Evolutionary conservation across 2,329 filamentous ascomycete genomes (phyloP), one percentile per base, ranked within the genome.

Genomic region (Macrophomina phaseolina): DNA sequence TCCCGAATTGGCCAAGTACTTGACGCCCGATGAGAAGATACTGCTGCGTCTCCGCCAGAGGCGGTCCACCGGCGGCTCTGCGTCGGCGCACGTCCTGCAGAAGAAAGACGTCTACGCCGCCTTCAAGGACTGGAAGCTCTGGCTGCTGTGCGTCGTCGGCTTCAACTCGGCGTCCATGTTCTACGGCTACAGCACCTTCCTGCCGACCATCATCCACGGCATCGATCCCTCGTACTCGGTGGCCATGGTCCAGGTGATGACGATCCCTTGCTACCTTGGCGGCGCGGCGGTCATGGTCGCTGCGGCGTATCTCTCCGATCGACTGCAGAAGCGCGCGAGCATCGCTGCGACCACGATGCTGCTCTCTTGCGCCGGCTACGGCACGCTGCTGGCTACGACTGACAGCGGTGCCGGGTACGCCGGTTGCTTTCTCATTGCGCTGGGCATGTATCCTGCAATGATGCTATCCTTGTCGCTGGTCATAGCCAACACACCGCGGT

Each of bases 151-250:
- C 69, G 76, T 87, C 45, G 90, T 83, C 5, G 90, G 92, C 75
- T 93, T 93, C 73, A 90, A 90, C 4, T 84, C 85, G 16, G 90
- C 93, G 72, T 91, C 89, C 1, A 91, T 93, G 87, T 82, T 94
- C 0, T 94, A 94, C 73, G 90, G 91, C 4, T 93, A 89, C 76
- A 90, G 88, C 60, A 93, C 90, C 0, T 94, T 94, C 74, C 79
- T 94, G 52, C 91, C 91, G 0, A 93, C 90, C 4, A 94, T 94
- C 70, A 92, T 94, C 75, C 82, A 86, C 49, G 88, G 85, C 4
- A 85, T 94, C 62, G 89, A 90, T 3, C 79, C 80, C 0, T 75
- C 74, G 2, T 92, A 90, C 82, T 83, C 86, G 0, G 81, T 82
- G 0, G 86, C 90, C 0, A 83, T 91, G 73, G 86, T 92, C 5